phyloP scores from a whole-genome alignment of 257 asterid genomes.

The Rhazya stricta region DNA sequence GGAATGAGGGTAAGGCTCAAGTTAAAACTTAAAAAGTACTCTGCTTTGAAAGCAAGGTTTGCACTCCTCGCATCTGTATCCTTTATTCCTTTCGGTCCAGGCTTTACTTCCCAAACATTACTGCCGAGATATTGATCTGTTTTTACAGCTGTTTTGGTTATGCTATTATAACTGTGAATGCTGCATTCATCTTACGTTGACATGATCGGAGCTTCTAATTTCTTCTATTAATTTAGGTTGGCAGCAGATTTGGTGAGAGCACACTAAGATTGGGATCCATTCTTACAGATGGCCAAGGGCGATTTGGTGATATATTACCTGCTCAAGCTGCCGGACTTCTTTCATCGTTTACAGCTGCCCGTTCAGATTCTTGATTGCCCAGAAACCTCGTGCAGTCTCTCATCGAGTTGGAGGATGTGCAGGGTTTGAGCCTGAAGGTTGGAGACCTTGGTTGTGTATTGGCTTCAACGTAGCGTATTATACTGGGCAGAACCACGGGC shows the following conservation, averaged over 20 bases:
- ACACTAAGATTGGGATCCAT: slow-evolving; percentile 88
- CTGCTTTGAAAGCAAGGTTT: not conserved
- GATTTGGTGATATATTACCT: slow-evolving; percentile 96
- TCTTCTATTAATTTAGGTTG: slow-evolving; percentile 50
- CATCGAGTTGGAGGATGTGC: not conserved
- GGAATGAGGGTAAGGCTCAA: not conserved
- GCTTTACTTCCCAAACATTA: not conserved
- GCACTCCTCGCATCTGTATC: not conserved
- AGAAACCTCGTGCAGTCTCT: not conserved
- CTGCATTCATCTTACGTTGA: not conserved
- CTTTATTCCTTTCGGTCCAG: not conserved
- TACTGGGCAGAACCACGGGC: not conserved
- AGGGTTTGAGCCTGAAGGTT: not conserved
- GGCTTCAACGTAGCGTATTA: not conserved
- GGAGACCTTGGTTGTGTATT: not conserved
- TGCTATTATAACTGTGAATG: not conserved
- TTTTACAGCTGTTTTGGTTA: not conserved
- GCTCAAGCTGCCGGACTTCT: slow-evolving; percentile 97
- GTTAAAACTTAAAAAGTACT: not conserved
- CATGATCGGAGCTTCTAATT: not conserved
- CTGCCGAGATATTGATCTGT: not conserved
- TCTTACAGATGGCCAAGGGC: slow-evolving; percentile 84
- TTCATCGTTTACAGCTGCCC: slow-evolving; percentile 74
- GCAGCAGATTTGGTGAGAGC: slow-evolving; percentile 99
- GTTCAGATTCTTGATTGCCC: slow-evolving; percentile 53